These are phyloP conservation scores for Aspergillus sojae DNA, from an alignment of 2,329 filamentous ascomycete genomes.

Conservation along the genomic window DNA sequence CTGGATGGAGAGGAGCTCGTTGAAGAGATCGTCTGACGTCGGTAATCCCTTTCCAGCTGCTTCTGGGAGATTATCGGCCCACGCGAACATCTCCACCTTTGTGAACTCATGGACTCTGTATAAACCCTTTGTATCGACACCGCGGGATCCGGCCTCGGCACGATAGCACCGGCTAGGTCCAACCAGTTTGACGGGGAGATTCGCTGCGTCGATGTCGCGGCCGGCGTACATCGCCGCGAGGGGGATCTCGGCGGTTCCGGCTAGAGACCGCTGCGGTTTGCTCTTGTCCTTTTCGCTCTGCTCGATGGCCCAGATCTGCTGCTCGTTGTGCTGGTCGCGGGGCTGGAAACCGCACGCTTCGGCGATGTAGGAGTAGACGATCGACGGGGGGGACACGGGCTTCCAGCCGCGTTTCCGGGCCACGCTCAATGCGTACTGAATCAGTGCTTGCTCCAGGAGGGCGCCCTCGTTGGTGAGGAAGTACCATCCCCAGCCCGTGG, in stretches of 20 bases:
- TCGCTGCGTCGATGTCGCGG: conserved; percentile 62
- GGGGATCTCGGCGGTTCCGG: conserved; percentile 92
- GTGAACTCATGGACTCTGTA: conserved; percentile 99
- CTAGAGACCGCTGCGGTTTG: conserved; percentile 73
- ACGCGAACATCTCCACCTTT: conserved; percentile 97
- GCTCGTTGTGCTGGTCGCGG: conserved; percentile 84
- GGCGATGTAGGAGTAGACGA: conserved; percentile 91
- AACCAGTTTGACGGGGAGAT: conserved; percentile 77
- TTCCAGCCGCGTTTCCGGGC: conserved; percentile 76
- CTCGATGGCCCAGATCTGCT: conserved; percentile 83
- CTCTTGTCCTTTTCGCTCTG: conserved; percentile 65
- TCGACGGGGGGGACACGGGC: conserved; percentile 78
- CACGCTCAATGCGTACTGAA: conserved; percentile 79
- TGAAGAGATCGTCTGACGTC: conserved; percentile 60
- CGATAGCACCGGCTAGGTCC: conserved; percentile 92
- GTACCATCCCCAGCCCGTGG: conserved; percentile 97
- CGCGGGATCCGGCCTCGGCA: conserved; percentile 88
- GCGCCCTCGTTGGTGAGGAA: conserved; percentile 90
- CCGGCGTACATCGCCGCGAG: conserved; percentile 88
- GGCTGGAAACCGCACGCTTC: conserved; percentile 93
- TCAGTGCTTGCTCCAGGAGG: conserved; percentile 88
- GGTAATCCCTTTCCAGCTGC: conserved; percentile 15
- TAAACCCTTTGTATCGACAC: conserved; percentile 87
- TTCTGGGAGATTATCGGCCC: conserved; percentile 65
- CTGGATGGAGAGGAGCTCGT: conserved; percentile 86